Evolutionary conservation across 176 grass and related monocot species (phyloP).

Genomic region (Rhynchospora pubera): DNA sequence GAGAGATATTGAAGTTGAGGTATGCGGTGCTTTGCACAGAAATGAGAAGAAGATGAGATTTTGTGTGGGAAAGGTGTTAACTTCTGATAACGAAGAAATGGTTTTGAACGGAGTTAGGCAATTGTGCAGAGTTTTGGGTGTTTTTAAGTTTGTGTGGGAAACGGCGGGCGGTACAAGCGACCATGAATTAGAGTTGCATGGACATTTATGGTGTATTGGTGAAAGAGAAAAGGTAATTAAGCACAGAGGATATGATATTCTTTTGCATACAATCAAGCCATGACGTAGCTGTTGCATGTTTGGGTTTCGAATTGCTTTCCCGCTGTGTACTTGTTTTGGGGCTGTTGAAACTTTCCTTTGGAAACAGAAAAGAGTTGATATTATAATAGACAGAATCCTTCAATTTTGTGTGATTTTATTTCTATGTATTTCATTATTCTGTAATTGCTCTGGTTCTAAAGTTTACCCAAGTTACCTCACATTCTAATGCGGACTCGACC

Average conservation of each 20-base stretch:
- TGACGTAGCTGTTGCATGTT: neutral
- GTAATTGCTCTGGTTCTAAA: neutral
- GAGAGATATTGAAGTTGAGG: constrained; percentile 45
- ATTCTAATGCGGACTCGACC: neutral
- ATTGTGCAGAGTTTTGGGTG: constrained; percentile 43
- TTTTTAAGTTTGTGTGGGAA: constrained; percentile 71
- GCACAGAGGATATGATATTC: constrained; percentile 60
- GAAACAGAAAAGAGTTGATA: neutral
- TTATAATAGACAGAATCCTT: neutral
- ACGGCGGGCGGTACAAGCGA: constrained; percentile 17
- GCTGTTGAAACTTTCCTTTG: neutral
- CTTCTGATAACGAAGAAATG: constrained; percentile 16
- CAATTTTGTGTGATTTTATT: neutral
- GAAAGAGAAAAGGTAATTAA: constrained; percentile 44
- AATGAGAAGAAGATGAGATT: constrained; percentile 32
- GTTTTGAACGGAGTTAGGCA: constrained; percentile 45
- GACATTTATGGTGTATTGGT: constrained; percentile 61
- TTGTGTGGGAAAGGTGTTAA: constrained; percentile 38
- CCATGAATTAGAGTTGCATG: constrained; percentile 48
- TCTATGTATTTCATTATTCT: neutral
- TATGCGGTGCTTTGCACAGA: constrained; percentile 26
- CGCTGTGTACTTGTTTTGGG: neutral
- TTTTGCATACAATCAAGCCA: constrained; percentile 40
- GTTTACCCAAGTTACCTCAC: neutral
- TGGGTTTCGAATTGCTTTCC: neutral